phyloP scores from a whole-genome alignment of 2,329 filamentous ascomycete genomes.

The Chrysoporthe deuterocubensis region DNA sequence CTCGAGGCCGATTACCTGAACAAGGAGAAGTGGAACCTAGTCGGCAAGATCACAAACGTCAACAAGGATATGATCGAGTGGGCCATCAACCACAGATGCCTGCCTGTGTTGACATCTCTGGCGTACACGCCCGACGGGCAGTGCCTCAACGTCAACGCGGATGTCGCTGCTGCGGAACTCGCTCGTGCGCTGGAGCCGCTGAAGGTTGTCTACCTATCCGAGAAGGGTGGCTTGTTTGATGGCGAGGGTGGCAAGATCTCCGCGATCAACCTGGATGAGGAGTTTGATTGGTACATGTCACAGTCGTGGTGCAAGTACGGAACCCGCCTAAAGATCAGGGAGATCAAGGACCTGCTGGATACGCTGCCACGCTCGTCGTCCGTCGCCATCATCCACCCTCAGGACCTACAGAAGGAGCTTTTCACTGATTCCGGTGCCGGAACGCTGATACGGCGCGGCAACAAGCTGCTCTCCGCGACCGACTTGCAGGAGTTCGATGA shows the following conservation, averaged over 20 bases:
- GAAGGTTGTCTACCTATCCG: slow-evolving; percentile 98
- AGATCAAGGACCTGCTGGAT: slow-evolving; percentile 92
- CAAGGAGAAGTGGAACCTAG: slow-evolving; percentile 93
- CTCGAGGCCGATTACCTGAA: slow-evolving; percentile 94
- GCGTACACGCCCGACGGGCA: slow-evolving; percentile 90
- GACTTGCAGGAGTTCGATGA: slow-evolving; percentile 77
- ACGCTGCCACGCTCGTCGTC: slow-evolving; percentile 89
- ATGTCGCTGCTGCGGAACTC: slow-evolving; percentile 92
- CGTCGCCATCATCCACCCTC: slow-evolving; percentile 96
- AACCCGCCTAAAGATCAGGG: slow-evolving; percentile 94
- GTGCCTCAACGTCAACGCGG: slow-evolving; percentile 95
- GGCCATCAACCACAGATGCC: slow-evolving; percentile 86
- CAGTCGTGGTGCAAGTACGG: slow-evolving; percentile 96
- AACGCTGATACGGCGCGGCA: slow-evolving; percentile 88
- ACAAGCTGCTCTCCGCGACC: slow-evolving; percentile 79
- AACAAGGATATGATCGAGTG: slow-evolving; percentile 90
- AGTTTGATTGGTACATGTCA: slow-evolving; percentile 89
- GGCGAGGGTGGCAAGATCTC: slow-evolving; percentile 95
- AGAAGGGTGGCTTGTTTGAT: slow-evolving; percentile 96
- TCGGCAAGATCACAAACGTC: slow-evolving; percentile 93
- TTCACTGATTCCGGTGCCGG: slow-evolving; percentile 96
- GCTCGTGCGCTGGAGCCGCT: slow-evolving; percentile 86
- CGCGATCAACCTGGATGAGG: slow-evolving; percentile 94
- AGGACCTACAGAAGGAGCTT: slow-evolving; percentile 92
- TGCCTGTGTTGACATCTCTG: slow-evolving; percentile 95